Conservation (phyloP, 805 yeast species). For the Debaryomyces prosopidis region DNA sequence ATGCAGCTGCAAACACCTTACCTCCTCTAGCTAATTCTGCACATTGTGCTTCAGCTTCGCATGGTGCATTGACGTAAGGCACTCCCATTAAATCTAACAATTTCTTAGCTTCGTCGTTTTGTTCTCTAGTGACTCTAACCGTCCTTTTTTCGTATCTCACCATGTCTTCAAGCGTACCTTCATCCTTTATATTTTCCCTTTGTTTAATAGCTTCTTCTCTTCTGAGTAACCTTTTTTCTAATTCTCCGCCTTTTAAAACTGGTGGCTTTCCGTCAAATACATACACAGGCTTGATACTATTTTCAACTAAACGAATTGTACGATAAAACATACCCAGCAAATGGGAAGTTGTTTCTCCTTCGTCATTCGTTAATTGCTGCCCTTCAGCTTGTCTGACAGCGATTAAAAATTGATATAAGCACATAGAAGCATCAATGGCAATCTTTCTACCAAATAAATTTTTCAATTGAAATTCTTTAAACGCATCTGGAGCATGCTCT, state of each 20-base stretch:
- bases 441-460: constrained; percentile 89
- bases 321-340: constrained; percentile 95
- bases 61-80: constrained; percentile 90
- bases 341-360: constrained; percentile 91
- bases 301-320: constrained; percentile 83
- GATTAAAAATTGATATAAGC: constrained; percentile 89
- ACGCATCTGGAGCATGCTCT: constrained; percentile 87
- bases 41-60: constrained; percentile 99
- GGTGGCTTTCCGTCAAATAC: constrained; percentile 99
- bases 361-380: constrained; percentile 81
- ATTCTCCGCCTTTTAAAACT: constrained; percentile 86
- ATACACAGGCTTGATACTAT: constrained; percentile 94
- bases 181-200: constrained; percentile 72
- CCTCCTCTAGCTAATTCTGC: constrained; percentile 88
- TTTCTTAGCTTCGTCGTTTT: constrained; percentile 89
- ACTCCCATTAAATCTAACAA: constrained; percentile 88
- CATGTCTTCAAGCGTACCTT: constrained; percentile 76
- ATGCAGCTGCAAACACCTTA: constrained; percentile 94
- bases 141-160: constrained; percentile 80
- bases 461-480: constrained; percentile 77
- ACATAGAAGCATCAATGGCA: constrained; percentile 98
- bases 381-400: constrained; percentile 98
- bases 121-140: constrained; percentile 85
- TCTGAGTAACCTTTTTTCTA: constrained; percentile 78
- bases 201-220: constrained; percentile 82